Evolutionary conservation across 2,329 filamentous ascomycete genomes (phyloP).

Genomic region (Aspergillus japonicus): DNA sequence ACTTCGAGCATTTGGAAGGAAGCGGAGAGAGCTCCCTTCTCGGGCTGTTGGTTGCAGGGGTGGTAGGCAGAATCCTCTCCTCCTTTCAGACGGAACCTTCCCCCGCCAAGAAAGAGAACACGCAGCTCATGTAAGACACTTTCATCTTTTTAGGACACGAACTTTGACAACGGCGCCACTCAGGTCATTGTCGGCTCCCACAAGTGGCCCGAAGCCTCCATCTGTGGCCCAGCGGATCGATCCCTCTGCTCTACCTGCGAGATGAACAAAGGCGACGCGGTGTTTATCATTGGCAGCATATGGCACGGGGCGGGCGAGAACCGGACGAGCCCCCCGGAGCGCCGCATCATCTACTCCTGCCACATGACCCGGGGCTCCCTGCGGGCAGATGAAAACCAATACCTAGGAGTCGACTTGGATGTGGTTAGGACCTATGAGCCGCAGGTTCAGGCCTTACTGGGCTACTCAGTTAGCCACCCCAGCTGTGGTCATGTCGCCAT

Average conservation of each 20-base stretch:
- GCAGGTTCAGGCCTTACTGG: background rate
- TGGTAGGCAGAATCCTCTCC: background rate
- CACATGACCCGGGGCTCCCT: background rate
- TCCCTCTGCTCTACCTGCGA: background rate
- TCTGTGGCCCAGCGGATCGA: background rate
- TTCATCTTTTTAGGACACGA: background rate
- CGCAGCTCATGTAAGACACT: no score
- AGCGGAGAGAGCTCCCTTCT: slow-evolving; percentile 1
- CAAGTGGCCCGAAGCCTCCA: background rate
- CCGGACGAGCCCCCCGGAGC: background rate
- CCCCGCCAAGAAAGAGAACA: no score
- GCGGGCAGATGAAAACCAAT: background rate
- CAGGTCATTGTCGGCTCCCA: slow-evolving; percentile 5
- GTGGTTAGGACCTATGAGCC: background rate
- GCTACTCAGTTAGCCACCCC: slow-evolving; percentile 2
- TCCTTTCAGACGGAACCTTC: no score
- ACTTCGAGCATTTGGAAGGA: background rate
- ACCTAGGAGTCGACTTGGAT: background rate
- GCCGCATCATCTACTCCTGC: background rate
- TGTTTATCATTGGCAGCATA: slow-evolving; percentile 1
- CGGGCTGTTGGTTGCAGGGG: background rate
- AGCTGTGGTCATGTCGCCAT: background rate
- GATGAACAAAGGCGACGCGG: background rate
- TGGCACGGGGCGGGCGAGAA: slow-evolving; percentile 3
- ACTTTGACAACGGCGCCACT: slow-evolving; percentile 2